Evolutionary conservation across 495 filamentous ascomycete genomes (phyloP), one percentile per base, ranked within the genome.

Genomic region (Hypoxylon fragiforme): DNA sequence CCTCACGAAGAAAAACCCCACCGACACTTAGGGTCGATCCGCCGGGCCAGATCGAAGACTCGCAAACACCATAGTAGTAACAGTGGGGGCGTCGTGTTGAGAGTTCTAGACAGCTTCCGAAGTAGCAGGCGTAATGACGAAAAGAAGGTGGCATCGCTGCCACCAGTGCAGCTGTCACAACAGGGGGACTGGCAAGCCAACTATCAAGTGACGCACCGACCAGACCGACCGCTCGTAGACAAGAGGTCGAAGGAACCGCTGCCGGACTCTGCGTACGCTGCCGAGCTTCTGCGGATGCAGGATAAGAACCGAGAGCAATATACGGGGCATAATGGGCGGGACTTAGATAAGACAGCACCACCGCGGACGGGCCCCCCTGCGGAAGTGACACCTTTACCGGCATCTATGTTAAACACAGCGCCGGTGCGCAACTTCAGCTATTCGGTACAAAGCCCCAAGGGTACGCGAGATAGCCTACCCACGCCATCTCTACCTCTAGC

Each of bases 221-320:
- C 64, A 1, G 64, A 67, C 50, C 54, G 64, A 3, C 64, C 61
- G 11, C 37, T 3, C 2, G 43, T 49, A 12, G 57, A 64, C 26
- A 56, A 44, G 21, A 48, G 57, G 24, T 12, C 16, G 1, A 30
- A 20, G 11, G 31, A 45, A 28, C 12, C 22, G 20, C 45, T 55
- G 1, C 34, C 39, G n/a, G 52, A 56, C n/a, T 16, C 20, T 6
- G 52, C 56, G 19, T 62, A 62, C 13, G 52, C 47, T 5, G 46
- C 37, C 7, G 28, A 31, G 31, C 14, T 62, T 14, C 14, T 43
- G 28, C 34, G 42, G 7, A 52, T 62, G 37, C 58, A 52, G 32
- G 43, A 44, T 16, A 36, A 26, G 35, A 62, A 28, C n/a, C 34
- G 34, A 11, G 31, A 7, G 7, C 16, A 43, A 9, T 32, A 61